Evolutionary conservation across 129 eudicot species (phyloP).

Genomic region (Chrysanthemum seticuspe): DNA sequence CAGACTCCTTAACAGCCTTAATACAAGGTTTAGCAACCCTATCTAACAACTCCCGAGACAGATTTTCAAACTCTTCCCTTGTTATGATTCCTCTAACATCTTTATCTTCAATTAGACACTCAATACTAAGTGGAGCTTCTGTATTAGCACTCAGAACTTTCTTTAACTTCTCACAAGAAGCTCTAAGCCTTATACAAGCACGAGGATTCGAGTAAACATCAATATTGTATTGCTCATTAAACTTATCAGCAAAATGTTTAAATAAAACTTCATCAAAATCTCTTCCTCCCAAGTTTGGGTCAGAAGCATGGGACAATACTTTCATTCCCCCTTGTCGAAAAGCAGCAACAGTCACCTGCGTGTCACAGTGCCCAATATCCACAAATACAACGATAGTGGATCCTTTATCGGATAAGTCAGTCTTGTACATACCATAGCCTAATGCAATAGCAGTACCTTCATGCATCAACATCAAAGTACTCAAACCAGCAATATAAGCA

Average conservation of each 20-base stretch:
- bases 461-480: conserved; percentile 66
- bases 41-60: conserved; percentile 53
- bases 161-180: conserved; percentile 78
- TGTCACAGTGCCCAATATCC: conserved; percentile 85
- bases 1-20: conserved; percentile 57
- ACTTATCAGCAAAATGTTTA: conserved; percentile 59
- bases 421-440: conserved; percentile 83
- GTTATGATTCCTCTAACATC: conserved; percentile 78
- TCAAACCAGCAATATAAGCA: conserved; percentile 69
- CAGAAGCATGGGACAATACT: conserved; percentile 70
- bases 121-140: conserved; percentile 80
- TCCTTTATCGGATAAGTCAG: conserved; percentile 42
- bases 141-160: conserved; percentile 82
- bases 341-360: conserved; percentile 71
- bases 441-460: conserved; percentile 85
- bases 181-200: conserved; percentile 70
- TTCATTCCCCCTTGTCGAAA: conserved; percentile 65
- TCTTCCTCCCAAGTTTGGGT: conserved; percentile 76
- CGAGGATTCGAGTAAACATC: conserved; percentile 59
- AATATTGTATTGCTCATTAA: conserved; percentile 48
- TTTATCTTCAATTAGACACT: conserved; percentile 80
- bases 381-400: conserved; percentile 65
- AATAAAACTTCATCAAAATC: conserved; percentile 87
- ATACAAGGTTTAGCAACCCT: conserved; percentile 59
- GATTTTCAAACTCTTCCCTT: conserved; percentile 79